phyloP scores from a whole-genome alignment of 306 rosid species.

The Sophora flavescens region DNA sequence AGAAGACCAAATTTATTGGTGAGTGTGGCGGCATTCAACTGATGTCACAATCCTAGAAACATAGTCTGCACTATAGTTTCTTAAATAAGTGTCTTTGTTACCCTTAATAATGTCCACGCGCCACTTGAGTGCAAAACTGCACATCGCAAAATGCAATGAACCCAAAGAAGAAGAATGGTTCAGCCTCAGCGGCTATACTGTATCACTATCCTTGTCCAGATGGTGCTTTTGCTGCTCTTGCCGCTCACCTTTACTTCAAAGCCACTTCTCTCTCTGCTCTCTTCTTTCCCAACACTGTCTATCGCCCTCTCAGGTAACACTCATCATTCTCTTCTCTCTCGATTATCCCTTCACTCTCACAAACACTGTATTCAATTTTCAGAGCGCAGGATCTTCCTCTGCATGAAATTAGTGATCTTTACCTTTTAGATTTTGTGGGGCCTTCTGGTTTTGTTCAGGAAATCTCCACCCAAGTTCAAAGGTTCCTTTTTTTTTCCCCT shows the following conservation, averaged over 20 bases:
- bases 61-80: no score
- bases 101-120: no score
- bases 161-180: not conserved
- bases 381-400: slow-evolving; percentile 72
- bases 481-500: slow-evolving; percentile 41
- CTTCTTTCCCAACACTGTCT: slow-evolving; percentile 87
- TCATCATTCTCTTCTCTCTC: not conserved
- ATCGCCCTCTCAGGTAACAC: slow-evolving; percentile 64
- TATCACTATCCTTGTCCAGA: slow-evolving; percentile 96
- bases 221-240: slow-evolving; percentile 88
- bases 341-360: not conserved
- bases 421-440: slow-evolving; percentile 86
- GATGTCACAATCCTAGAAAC: no score
- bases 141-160: no score
- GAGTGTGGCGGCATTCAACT: no score
- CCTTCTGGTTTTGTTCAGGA: slow-evolving; percentile 75
- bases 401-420: slow-evolving; percentile 62
- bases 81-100: no score
- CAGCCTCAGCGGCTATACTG: slow-evolving; percentile 82
- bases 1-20: no score
- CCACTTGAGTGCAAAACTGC: no score
- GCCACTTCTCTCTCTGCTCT: slow-evolving; percentile 57
- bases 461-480: slow-evolving; percentile 62
- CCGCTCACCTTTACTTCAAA: slow-evolving; percentile 87
- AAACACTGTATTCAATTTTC: slow-evolving; percentile 24